A percentile compares a stretch with the other conserved stretches of the same genome.
These are phyloP conservation scores for Cyberlindnera misumaiensis DNA, from an alignment of 805 yeast genomes.

Conservation along the genomic window DNA sequence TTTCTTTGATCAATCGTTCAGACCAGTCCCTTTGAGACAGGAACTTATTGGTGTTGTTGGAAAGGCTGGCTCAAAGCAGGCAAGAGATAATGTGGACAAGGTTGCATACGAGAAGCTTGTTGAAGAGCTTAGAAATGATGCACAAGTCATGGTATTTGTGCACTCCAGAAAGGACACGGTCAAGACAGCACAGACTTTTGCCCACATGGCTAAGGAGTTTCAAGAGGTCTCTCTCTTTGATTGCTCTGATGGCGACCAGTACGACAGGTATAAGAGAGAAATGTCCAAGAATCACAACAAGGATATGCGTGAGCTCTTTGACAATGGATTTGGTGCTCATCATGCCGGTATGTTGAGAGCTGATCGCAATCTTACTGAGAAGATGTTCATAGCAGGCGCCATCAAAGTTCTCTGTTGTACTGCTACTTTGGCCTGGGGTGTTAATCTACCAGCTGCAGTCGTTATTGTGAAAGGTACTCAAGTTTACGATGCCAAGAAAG, in stretches of 20 bases:
- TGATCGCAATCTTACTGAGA: slow-evolving; percentile 86
- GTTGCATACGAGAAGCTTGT: slow-evolving; percentile 71
- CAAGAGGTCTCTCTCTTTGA: slow-evolving; percentile 55
- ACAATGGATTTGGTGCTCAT: slow-evolving; percentile 83
- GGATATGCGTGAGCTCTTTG: slow-evolving; percentile 76
- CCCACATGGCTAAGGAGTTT: slow-evolving; percentile 56
- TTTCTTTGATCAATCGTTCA: slow-evolving; percentile 84
- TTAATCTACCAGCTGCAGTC: slow-evolving; percentile 94
- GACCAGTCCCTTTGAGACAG: slow-evolving; percentile 92
- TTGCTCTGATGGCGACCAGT: slow-evolving; percentile 37
- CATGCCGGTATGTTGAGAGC: slow-evolving; percentile 95
- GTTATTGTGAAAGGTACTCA: slow-evolving; percentile 96
- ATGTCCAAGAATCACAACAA: slow-evolving; percentile 64
- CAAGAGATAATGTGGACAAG: slow-evolving; percentile 65
- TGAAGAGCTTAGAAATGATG: slow-evolving; percentile 59
- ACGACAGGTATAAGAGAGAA: slow-evolving; percentile 51
- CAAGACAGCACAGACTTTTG: slow-evolving; percentile 70
- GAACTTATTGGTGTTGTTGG: slow-evolving; percentile 82
- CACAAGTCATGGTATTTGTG: slow-evolving; percentile 94
- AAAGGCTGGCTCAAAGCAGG: slow-evolving; percentile 67
- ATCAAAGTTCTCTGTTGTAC: slow-evolving; percentile 91
- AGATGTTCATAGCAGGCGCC: slow-evolving; percentile 78
- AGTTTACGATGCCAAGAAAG: slow-evolving; percentile 87
- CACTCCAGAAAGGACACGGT: slow-evolving; percentile 92
- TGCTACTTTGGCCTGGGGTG: slow-evolving; percentile 99